Evolutionary conservation across 177 flowering plant genomes (phyloP), one percentile per base, ranked within the genome.

Genomic region (Telopea speciosissima): DNA sequence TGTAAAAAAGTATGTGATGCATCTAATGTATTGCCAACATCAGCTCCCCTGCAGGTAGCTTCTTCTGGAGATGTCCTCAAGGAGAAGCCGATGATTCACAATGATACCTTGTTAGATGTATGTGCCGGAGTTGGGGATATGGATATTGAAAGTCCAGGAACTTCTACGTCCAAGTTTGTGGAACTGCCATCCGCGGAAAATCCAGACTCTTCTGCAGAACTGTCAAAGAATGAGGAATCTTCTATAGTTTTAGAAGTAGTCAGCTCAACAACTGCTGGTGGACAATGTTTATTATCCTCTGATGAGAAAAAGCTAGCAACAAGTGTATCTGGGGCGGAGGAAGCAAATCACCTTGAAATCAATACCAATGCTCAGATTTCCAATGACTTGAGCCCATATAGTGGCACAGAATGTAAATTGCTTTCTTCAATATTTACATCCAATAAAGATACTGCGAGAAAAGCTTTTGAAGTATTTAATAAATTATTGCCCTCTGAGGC

Each of bases 141-240:
- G 69, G 86, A 86, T 70, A 72, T 84, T 63, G 90, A 86, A 73
- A 85, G 92, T 74, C 92, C 93, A 42, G 92, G 92, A 70, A 84
- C 85, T 63, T 89, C 87, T 56, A 86, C 93, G 5, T 88, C 95
- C 24, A 88, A 87, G 75, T 80, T 79, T 68, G 80, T 73, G 74
- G 84, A 85, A 67, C 74, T 75, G 13, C 36, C 64, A 21, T n/a
- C 78, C 9, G 21, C 70, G 49, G 79, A 56, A n/a, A 73, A 77
- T 58, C 73, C 60, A 5, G 73, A 25, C 28, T 71, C 72, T 65
- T 70, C 71, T 66, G 58, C 79, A 67, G 79, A 62, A 23, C 11
- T 42, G 69, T 63, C 58, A 40, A 71, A 74, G 4, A 23, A 21
- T 60, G 77, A 61, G 67, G 75, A 75, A 40, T 25, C 69, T 73